Conservation (phyloP, 805 yeast genomes). For the Saccharomycopsis olivae region DNA sequence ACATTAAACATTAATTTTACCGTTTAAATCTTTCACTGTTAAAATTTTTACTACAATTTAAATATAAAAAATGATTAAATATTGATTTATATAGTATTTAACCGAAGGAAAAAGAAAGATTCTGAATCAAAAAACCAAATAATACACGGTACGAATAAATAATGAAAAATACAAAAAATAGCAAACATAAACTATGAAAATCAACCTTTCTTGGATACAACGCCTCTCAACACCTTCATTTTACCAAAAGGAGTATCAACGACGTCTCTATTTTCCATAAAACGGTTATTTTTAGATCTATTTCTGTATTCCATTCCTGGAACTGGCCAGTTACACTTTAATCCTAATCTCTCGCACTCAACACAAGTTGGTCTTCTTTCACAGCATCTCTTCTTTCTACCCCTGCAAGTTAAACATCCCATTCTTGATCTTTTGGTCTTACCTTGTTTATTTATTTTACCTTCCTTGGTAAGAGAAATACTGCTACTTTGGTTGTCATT, state of each 20-base stretch:
- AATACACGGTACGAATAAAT: background rate
- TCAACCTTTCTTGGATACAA: conserved; percentile 26
- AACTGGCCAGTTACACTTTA: conserved; percentile 63
- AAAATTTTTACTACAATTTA: too few relatives aligned
- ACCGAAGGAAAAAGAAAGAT: too few relatives aligned
- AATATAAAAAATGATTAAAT: too few relatives aligned
- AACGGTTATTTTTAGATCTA: conserved; percentile 14
- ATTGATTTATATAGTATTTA: too few relatives aligned
- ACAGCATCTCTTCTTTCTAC: conserved; percentile 69
- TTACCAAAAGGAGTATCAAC: conserved; percentile 32
- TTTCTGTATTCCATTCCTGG: conserved; percentile 37
- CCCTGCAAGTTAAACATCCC: conserved; percentile 75
- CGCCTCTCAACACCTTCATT: conserved; percentile 52
- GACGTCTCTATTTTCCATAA: conserved; percentile 6
- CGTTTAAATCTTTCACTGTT: too few relatives aligned
- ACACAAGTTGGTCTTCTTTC: conserved; percentile 57
- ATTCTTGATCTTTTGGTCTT: conserved; percentile 44
- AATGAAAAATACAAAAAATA: background rate
- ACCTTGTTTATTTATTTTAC: conserved; percentile 15
- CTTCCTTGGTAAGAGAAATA: background rate
- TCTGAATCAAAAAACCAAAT: background rate
- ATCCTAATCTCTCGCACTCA: conserved; percentile 55
- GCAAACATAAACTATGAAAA: background rate
- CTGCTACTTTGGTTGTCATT: too few relatives aligned
- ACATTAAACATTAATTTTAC: too few relatives aligned